Evolutionary conservation across 371 early-diverging fungal species (phyloP).

Genomic region (Nematocida sp.): DNA sequence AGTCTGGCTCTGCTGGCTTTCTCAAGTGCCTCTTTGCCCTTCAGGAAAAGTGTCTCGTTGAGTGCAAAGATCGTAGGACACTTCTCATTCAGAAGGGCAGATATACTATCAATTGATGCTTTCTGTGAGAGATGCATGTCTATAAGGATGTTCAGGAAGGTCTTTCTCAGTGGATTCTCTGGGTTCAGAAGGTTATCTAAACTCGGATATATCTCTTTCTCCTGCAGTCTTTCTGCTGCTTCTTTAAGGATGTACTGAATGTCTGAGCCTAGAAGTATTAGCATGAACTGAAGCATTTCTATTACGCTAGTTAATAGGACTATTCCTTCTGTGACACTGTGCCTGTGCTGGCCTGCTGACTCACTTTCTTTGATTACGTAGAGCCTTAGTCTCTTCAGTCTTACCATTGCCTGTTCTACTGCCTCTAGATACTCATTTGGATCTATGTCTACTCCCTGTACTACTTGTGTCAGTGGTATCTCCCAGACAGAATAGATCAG

Average conservation of each 20-base stretch:
- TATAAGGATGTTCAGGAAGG: slow-evolving; percentile 19
- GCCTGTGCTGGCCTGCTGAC: not conserved
- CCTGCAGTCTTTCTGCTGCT: not conserved
- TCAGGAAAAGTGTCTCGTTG: slow-evolving; percentile 32
- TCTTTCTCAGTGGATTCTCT: not conserved
- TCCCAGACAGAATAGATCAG: slow-evolving; percentile 20
- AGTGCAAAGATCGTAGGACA: slow-evolving; percentile 47
- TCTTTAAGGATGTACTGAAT: not conserved
- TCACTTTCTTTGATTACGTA: slow-evolving; percentile 6
- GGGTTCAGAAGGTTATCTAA: slow-evolving; percentile 7
- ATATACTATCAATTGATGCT: slow-evolving; percentile 18
- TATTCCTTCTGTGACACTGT: not conserved
- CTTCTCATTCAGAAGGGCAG: slow-evolving; percentile 32
- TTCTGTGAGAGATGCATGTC: slow-evolving; percentile 43
- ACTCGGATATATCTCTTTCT: not conserved
- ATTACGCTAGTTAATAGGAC: slow-evolving; percentile 5
- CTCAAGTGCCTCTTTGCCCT: slow-evolving; percentile 41
- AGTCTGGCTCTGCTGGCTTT: not conserved
- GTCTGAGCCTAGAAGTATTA: slow-evolving; percentile 32
- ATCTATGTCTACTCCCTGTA: too few species aligned
- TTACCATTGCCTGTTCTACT: not conserved
- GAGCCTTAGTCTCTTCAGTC: slow-evolving; percentile 14
- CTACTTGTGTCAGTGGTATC: not conserved
- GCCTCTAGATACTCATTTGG: slow-evolving; percentile 6
- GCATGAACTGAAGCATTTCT: slow-evolving; percentile 25